Evolutionary conservation across 192 early-diverging fungal genomes (phyloP), one percentile per base, ranked within the genome.

Genomic region (Coemansia sp.): DNA sequence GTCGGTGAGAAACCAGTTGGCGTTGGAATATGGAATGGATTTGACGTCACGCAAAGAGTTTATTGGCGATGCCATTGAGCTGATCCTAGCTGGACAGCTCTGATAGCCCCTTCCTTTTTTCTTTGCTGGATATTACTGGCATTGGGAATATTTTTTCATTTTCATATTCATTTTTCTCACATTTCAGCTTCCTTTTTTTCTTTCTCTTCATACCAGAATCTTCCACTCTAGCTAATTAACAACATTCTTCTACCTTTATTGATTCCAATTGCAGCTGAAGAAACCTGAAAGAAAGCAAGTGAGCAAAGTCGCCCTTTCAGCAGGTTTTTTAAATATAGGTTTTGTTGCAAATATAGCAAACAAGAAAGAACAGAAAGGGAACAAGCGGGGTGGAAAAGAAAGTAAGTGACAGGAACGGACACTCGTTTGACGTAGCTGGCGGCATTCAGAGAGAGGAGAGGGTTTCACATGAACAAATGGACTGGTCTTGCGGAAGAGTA

Each of bases 1-100:
- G 72, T 89, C 90, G 71, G 91, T 97, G 58, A 84, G 92, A 8
- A 87, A 91, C 52, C 87, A 89, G 61, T 66, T 94, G 50, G 79
- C 86, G 0, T 72, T 63, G 2, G 73, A 87, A 38, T 95, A 90
- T 73, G 87, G 88, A 16, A 58, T 88, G 9, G 92, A 97, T 65
- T 74, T 95, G 81, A 79, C 71, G 0, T 57, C 80, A 6, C 76
- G 85, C 69, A 88, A 89, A 66, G 87, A 86, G 37, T 93, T 92
- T 77, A 94, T 97, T 57, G 89, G 89, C 48, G 83, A 89, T 37
- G 67, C 73, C 2, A 91, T 96, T 40, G 74, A 76, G 50, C 53
- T 69, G 0, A 67, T 81, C 4, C 74, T 81, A 18, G 64, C 70
- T 21, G 73, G 79, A 0, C 69, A 75, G 61, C 70, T 81, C 12